A percentile compares a stretch with the other conserved stretches of the same genome.
phyloP scores from a whole-genome alignment of 2,329 filamentous ascomycete genomes.

The Pestalotiopsis sp. region DNA sequence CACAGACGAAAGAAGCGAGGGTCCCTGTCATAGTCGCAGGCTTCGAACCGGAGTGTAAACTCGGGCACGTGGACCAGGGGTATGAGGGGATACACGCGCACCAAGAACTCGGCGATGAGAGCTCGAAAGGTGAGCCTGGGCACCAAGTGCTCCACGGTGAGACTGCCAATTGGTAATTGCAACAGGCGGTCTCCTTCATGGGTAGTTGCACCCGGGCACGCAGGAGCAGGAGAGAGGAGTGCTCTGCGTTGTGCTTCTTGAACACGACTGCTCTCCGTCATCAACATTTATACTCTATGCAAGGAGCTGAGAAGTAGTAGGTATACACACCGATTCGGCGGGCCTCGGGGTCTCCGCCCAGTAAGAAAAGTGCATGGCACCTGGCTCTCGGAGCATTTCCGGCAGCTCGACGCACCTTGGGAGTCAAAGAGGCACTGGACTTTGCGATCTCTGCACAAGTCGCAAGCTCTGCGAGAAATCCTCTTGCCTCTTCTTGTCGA shows the following conservation, averaged over 20 bases:
- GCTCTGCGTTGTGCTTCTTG: neutral
- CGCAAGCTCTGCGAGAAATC: constrained; percentile 24
- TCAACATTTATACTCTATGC: neutral
- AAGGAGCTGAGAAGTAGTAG: neutral
- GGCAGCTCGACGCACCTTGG: constrained; percentile 14
- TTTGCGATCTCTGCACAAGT: constrained; percentile 23
- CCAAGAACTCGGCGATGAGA: constrained; percentile 23
- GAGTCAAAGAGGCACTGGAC: constrained; percentile 19
- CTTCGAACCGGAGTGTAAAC: constrained; percentile 15
- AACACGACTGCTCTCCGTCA: neutral
- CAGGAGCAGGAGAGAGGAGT: neutral
- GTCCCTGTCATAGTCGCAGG: constrained; percentile 19
- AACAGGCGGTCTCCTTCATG: neutral
- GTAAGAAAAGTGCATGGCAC: constrained; percentile 25
- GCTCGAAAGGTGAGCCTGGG: constrained; percentile 18
- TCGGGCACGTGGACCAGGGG: constrained; percentile 23
- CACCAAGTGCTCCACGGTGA: constrained; percentile 20
- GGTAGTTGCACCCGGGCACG: neutral
- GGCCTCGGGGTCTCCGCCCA: constrained; percentile 22
- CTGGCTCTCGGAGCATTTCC: constrained; percentile 18
- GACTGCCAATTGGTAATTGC: constrained; percentile 13
- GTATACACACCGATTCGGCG: constrained; percentile 20
- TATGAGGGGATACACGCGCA: constrained; percentile 23
- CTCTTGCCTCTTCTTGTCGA: constrained; percentile 13
- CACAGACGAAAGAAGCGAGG: constrained; percentile 23